These are phyloP conservation scores for Epithele typhae DNA, from an alignment of 768 basidiomycete species.

Conservation along the genomic window DNA sequence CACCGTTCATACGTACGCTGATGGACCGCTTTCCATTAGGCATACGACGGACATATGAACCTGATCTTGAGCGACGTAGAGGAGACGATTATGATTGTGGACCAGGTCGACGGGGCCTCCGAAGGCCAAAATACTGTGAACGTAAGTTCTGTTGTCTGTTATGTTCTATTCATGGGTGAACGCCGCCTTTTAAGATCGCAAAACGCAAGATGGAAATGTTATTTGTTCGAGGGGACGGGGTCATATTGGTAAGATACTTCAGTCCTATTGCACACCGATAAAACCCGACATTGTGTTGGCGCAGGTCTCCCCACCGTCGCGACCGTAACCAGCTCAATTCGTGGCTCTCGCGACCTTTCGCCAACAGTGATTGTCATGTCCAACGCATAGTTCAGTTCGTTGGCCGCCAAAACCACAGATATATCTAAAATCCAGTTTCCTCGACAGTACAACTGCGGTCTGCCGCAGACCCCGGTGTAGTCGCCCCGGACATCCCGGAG, in stretches of 20 bases:
- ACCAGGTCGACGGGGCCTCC: slow-evolving; percentile 62
- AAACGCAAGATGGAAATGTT: slow-evolving; percentile 97
- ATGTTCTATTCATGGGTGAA: background rate
- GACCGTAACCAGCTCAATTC: no score
- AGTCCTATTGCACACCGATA: background rate
- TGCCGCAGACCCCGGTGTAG: no score
- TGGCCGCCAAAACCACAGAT: background rate
- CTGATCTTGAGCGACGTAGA: slow-evolving; percentile 96
- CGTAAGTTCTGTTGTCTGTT: slow-evolving; percentile 32
- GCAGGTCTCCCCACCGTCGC: slow-evolving; percentile 81
- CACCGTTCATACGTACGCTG: slow-evolving; percentile 7
- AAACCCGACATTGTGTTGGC: no score
- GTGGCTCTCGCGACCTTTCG: no score
- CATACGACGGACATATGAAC: slow-evolving; percentile 99
- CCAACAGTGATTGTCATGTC: background rate
- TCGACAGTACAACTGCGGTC: no score
- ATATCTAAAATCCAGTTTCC: background rate
- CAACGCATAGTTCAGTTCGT: background rate
- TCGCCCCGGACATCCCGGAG: no score
- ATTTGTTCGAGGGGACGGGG: slow-evolving; percentile 95
- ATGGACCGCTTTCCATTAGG: slow-evolving; percentile 47
- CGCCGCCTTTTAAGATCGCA: slow-evolving; percentile 59
- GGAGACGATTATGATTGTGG: slow-evolving; percentile 96
- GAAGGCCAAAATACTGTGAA: slow-evolving; percentile 61
- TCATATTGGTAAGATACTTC: slow-evolving; percentile 66